Base-by-base conservation (phyloP, 1,139 yeast genomes). In the Spathaspora sp. region DNA sequence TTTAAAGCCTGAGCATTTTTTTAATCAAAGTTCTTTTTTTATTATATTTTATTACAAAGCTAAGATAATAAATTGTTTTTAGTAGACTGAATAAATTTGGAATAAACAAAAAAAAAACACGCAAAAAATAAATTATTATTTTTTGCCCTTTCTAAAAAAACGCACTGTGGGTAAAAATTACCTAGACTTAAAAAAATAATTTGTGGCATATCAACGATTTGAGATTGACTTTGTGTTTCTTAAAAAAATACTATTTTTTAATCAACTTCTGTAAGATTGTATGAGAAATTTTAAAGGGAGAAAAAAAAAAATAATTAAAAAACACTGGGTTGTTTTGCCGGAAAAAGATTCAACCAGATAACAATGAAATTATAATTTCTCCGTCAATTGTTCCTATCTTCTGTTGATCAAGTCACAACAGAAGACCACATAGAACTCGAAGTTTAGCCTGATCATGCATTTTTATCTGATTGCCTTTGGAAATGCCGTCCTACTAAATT, bases 321-420 rank as follows among this genome's bases (percentile, higher is more conserved):
- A 27, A 27, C 23, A 20, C 23, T 20, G 23, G 31, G 11, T 13
- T 13, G 36, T 31, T 31, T 10, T 15, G n/a, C n/a, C 36, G 36
- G 36, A 13, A 31, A 31, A 31, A 31, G 18, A 31, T 31, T 31
- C 36, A 31, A 31, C 36, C 36, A 13, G 7, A 9, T 9, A 31
- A 31, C 36, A 31, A 31, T 31, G 36, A 13, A 31, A 31, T 31
- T 31, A 31, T 31, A 31, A 31, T 31, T 31, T 31, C 36, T 31
- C 13, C 36, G 36, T 31, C 36, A 31, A 31, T 31, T 31, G 36
- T 31, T 31, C 36, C 36, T 31, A 31, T 31, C 36, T 26, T 26
- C 29, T 26, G n/a, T 11, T 8, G 36, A 31, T 5, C 36, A 15
- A 31, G 10, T 31, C 16, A 15, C 36, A 31, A 31, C 36, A 29